phyloP scores from a whole-genome alignment of 2,329 filamentous ascomycete species.

The Pyrenophora teres region DNA sequence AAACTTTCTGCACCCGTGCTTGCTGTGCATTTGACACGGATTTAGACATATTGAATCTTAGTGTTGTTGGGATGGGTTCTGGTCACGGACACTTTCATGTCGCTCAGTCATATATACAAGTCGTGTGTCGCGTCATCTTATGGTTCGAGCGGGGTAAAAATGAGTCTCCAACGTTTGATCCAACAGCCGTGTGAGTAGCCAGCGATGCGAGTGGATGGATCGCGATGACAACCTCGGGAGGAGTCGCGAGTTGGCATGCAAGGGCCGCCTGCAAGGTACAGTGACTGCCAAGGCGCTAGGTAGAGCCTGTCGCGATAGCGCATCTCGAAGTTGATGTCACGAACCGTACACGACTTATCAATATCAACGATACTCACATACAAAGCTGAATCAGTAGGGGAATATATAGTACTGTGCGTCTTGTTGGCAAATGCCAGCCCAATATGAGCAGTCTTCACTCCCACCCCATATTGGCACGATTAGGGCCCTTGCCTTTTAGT shows the following conservation, averaged over 20 bases:
- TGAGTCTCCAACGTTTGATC: neutral
- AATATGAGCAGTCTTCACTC: too few species aligned
- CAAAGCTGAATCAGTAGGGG: too few species aligned
- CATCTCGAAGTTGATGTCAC: too few species aligned
- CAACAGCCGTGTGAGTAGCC: neutral
- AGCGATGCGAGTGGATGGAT: neutral
- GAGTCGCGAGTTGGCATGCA: too few species aligned
- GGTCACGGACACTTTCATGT: conserved; percentile 4
- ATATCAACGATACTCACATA: too few species aligned
- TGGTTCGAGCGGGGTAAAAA: neutral
- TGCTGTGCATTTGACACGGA: conserved; percentile 30
- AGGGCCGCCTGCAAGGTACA: neutral
- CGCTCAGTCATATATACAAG: conserved; percentile 1
- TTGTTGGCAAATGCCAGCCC: too few species aligned
- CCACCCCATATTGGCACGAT: too few species aligned
- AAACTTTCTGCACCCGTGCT: conserved; percentile 48
- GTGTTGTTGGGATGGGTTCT: conserved; percentile 2
- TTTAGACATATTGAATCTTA: conserved; percentile 34
- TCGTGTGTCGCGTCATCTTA: conserved; percentile 4
- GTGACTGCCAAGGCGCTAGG: neutral
- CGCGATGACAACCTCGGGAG: too few species aligned
- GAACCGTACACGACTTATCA: neutral
- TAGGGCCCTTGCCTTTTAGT: too few species aligned
- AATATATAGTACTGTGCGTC: too few species aligned
- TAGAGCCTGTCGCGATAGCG: too few species aligned